Conservation (phyloP, 345 rosid species). For the Hypericum perforatum region DNA sequence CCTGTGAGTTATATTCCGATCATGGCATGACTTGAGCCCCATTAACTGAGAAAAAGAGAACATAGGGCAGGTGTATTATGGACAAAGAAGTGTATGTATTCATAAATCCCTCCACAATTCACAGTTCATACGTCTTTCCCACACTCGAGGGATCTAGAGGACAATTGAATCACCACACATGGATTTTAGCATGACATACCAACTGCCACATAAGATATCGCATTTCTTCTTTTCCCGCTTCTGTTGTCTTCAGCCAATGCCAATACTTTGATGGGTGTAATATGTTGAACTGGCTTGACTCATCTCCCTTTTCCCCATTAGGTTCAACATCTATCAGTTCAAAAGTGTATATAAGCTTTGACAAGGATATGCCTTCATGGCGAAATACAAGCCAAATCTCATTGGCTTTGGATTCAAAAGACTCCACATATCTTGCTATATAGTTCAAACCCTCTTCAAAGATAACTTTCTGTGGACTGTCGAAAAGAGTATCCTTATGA, state of each 20-base stretch:
- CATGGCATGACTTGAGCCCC: constrained; percentile 88
- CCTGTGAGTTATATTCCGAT: constrained; percentile 86
- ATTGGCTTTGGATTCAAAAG: constrained; percentile 80
- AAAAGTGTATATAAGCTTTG: constrained; percentile 69
- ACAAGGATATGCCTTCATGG: constrained; percentile 78
- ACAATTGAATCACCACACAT: constrained; percentile 9
- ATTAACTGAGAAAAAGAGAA: constrained; percentile 42
- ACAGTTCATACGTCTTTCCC: too few species aligned
- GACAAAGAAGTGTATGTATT: too few species aligned
- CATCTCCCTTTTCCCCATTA: constrained; percentile 37
- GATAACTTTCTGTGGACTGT: constrained; percentile 20
- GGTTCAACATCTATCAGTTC: constrained; percentile 43
- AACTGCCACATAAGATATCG: constrained; percentile 68
- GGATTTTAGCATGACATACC: constrained; percentile 36
- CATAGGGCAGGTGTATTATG: constrained; percentile 1
- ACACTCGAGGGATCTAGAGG: not conserved
- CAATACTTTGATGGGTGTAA: constrained; percentile 90
- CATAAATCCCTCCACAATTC: too few species aligned
- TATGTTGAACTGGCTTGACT: constrained; percentile 43
- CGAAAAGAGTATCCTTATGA: constrained; percentile 19
- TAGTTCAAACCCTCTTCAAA: constrained; percentile 73
- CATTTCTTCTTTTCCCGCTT: constrained; percentile 83
- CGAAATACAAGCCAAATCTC: constrained; percentile 91
- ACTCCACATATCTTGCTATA: constrained; percentile 86
- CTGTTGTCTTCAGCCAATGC: constrained; percentile 87